Percentiles rank a stretch among this genome's conserved stretches.
phyloP scores from a whole-genome alignment of 352 stramenopile genomes.

The Phytophthora hybrid region DNA sequence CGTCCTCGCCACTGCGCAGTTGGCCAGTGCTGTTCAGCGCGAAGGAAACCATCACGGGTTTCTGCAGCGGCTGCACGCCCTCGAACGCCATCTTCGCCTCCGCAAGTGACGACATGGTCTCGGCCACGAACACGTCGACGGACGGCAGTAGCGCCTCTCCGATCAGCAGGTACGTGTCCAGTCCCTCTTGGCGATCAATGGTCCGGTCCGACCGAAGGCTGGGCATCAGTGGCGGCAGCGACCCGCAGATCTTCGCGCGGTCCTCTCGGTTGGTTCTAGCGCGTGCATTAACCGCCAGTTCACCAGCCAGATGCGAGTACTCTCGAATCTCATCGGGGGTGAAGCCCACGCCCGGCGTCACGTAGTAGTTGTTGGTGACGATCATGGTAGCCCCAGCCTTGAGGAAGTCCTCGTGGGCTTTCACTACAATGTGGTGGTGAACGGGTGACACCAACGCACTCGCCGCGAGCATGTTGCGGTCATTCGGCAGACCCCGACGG shows the following conservation, averaged over 20 bases:
- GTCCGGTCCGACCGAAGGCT: conserved; percentile 91
- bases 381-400: conserved; percentile 81
- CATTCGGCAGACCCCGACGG: conserved; percentile 81
- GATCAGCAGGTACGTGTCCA: conserved; percentile 81
- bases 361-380: conserved; percentile 90
- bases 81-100: conserved; percentile 89
- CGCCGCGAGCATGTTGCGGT: conserved; percentile 92
- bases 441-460: conserved; percentile 74
- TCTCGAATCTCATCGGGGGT: conserved; percentile 73
- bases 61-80: conserved; percentile 65
- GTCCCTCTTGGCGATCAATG: conserved; percentile 70
- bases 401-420: conserved; percentile 82
- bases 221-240: conserved; percentile 91
- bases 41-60: conserved; percentile 89
- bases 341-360: conserved; percentile 90
- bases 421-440: conserved; percentile 73
- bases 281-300: conserved; percentile 67
- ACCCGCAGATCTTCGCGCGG: conserved; percentile 78
- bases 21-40: conserved; percentile 78
- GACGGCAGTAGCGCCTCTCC: conserved; percentile 76
- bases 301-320: conserved; percentile 66
- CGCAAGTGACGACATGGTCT: conserved; percentile 92
- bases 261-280: conserved; percentile 34
- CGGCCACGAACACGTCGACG: conserved; percentile 86
- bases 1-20: conserved; percentile 82